Percentiles rank a stretch among this genome's conserved stretches.
Conservation (phyloP, 805 yeast species). For the Saccharomycopsis javanensis region DNA sequence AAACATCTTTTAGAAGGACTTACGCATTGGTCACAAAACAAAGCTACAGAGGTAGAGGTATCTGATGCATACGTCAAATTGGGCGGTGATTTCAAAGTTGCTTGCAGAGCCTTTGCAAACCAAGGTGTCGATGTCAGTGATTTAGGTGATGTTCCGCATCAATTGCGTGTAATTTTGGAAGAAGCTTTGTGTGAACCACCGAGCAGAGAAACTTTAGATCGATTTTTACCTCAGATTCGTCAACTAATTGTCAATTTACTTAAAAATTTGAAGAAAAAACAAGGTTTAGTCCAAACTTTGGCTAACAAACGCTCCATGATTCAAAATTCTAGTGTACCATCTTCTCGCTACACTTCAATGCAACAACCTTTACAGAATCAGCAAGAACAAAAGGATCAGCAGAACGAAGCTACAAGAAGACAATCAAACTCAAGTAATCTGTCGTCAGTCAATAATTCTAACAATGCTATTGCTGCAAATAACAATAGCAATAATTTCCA, state of each 20-base stretch:
- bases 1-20: constrained; percentile 78
- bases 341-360: constrained; percentile 3
- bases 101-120: constrained; percentile 66
- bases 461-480: not conserved
- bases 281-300: constrained; percentile 38
- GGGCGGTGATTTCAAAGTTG: constrained; percentile 87
- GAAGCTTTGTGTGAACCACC: constrained; percentile 79
- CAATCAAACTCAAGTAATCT: constrained; percentile 12
- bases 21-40: constrained; percentile 80
- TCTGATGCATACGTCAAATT: constrained; percentile 84
- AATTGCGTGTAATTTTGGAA: constrained; percentile 70
- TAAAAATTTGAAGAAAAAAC: constrained; percentile 73
- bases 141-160: constrained; percentile 83
- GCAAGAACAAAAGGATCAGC: constrained; percentile 9
- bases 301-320: not conserved
- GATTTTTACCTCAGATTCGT: constrained; percentile 73
- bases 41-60: constrained; percentile 74
- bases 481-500: not conserved
- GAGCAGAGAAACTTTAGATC: constrained; percentile 70
- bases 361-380: constrained; percentile 17
- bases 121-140: constrained; percentile 78
- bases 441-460: not conserved
- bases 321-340: constrained; percentile 20
- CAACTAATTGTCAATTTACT: constrained; percentile 75
- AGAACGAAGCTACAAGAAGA: constrained; percentile 7